A percentile compares a stretch with the other conserved stretches of the same genome.
Evolutionary conservation across 495 filamentous ascomycete genomes (phyloP).

Genomic region (Hypoxylon fragiforme): DNA sequence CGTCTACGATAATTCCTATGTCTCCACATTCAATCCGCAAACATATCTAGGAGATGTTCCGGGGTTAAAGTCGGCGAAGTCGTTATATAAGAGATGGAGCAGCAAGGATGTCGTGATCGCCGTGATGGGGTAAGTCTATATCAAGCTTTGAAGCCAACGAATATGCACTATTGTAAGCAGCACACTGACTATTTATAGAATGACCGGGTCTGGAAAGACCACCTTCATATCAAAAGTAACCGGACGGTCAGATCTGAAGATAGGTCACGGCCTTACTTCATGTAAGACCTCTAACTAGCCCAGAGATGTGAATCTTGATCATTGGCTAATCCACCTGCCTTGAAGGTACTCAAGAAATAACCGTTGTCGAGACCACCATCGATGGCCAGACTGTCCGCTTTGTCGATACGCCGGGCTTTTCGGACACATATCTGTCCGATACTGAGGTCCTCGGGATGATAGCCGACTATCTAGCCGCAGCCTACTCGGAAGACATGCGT

Average conservation of each 20-base stretch:
- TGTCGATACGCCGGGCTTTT: constrained; percentile 53
- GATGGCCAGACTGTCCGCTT: constrained; percentile 32
- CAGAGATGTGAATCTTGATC: background rate
- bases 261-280: constrained; percentile 37
- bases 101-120: constrained; percentile 28
- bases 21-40: background rate
- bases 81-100: background rate
- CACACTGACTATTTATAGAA: constrained; percentile 7
- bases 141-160: background rate
- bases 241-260: constrained; percentile 25
- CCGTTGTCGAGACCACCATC: constrained; percentile 22
- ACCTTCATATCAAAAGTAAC: constrained; percentile 47
- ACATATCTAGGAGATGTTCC: background rate
- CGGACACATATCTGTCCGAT: constrained; percentile 46
- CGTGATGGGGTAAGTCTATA: constrained; percentile 33
- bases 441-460: constrained; percentile 47
- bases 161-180: background rate
- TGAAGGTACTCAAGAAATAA: constrained; percentile 31
- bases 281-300: constrained; percentile 24
- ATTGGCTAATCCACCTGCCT: background rate
- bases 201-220: constrained; percentile 48
- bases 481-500: constrained; percentile 19
- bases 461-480: constrained; percentile 33
- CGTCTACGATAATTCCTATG: background rate
- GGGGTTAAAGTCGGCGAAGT: background rate